Conservation (phyloP, 1,284 basidiomycete genomes). For the Kalmanozyma brasiliensis region DNA sequence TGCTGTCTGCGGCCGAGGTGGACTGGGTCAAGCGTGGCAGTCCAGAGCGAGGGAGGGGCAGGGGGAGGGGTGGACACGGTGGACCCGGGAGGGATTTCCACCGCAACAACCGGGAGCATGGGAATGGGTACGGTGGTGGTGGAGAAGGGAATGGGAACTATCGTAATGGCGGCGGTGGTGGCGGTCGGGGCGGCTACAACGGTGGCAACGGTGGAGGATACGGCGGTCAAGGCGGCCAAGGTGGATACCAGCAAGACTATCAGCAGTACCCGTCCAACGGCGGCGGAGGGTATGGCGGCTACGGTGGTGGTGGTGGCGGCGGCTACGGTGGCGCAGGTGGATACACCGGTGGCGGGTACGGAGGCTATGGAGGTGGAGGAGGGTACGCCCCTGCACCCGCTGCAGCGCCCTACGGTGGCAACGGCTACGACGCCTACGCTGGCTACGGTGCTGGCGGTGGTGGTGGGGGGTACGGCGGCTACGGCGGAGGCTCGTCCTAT, state of each 20-base stretch:
- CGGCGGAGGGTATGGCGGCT: constrained; percentile 17
- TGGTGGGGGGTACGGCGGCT: constrained; percentile 9
- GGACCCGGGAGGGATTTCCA: constrained; percentile 52
- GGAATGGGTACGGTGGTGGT: constrained; percentile 7
- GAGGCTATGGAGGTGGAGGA: constrained; percentile 30
- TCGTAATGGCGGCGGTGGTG: constrained; percentile 6
- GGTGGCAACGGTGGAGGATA: constrained; percentile 21
- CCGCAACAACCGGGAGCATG: constrained; percentile 15
- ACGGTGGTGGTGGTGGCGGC: constrained; percentile 18
- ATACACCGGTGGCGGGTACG: constrained; percentile 21
- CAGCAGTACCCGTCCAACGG: constrained; percentile 6
- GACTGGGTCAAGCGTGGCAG: constrained; percentile 74
- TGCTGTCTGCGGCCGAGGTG: constrained; percentile 79
- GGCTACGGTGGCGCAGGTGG: constrained; percentile 15
- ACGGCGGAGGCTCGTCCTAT: constrained; percentile 11
- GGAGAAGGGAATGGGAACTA: constrained; percentile 6
- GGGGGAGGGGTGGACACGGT: constrained; percentile 54
- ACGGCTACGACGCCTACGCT: constrained; percentile 19
- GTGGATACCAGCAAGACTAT: constrained; percentile 11
- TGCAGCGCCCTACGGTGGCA: constrained; percentile 8
- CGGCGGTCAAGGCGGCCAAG: constrained; percentile 24
- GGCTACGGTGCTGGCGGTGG: constrained; percentile 10
- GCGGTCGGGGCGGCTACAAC: constrained; percentile 19
- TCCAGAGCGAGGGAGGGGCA: constrained; percentile 68
- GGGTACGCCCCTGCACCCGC: constrained; percentile 17